These are phyloP conservation scores for Oryza meyeriana DNA, from an alignment of 176 grass and related monocot species.

Conservation along the genomic window DNA sequence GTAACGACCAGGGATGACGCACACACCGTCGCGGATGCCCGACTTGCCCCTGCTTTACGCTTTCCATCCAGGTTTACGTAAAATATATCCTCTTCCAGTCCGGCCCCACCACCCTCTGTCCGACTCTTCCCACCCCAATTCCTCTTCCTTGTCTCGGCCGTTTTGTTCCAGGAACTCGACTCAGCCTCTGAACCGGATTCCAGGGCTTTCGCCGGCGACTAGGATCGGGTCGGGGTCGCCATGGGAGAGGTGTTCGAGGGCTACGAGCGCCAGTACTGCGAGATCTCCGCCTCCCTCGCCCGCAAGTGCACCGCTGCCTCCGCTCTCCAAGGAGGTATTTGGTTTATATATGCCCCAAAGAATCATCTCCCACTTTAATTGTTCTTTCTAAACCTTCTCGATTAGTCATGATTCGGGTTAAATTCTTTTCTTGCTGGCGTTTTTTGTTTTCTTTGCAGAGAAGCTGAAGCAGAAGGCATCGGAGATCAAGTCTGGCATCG, in stretches of 20 bases:
- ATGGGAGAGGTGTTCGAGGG: slow-evolving; percentile 82
- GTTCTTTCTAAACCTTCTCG: background rate
- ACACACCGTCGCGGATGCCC: too few species aligned
- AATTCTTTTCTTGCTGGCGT: background rate
- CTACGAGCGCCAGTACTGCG: slow-evolving; percentile 86
- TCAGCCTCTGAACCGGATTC: background rate
- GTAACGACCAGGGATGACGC: too few species aligned
- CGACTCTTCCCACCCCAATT: background rate
- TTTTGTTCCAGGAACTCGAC: too few species aligned
- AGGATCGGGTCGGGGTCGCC: slow-evolving; percentile 14
- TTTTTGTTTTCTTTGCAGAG: slow-evolving; percentile 37
- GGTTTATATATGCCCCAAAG: background rate
- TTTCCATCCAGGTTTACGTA: too few species aligned
- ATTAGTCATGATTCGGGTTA: background rate
- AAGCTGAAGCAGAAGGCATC: slow-evolving; percentile 76
- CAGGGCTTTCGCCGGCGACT: background rate
- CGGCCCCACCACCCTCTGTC: too few species aligned
- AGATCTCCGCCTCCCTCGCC: slow-evolving; percentile 78
- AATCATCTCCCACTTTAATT: slow-evolving; percentile 7
- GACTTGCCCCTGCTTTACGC: too few species aligned
- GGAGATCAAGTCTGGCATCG: slow-evolving; percentile 81
- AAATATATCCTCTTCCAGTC: too few species aligned
- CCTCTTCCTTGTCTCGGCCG: background rate
- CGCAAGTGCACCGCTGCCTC: slow-evolving; percentile 69
- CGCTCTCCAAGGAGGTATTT: slow-evolving; percentile 61